Evolutionary conservation across 306 rosid genomes (phyloP).

Genomic region (Cucumis melo): DNA sequence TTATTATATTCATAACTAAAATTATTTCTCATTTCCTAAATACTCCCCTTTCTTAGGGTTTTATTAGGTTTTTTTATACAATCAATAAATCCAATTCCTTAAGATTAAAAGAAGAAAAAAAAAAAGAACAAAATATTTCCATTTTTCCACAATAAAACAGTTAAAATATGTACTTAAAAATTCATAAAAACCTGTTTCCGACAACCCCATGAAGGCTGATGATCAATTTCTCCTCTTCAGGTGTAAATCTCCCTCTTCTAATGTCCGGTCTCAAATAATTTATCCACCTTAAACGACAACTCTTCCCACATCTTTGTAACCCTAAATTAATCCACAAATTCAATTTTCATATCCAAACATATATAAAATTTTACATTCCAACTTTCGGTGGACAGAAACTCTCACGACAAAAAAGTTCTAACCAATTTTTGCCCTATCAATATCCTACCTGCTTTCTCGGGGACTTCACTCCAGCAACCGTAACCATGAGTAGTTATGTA

Average conservation of each 20-base stretch:
- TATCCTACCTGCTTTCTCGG: slow-evolving; percentile 74
- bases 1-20: neutral
- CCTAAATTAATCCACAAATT: slow-evolving; percentile 22
- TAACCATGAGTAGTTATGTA: slow-evolving; percentile 88
- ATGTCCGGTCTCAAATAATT: slow-evolving; percentile 97
- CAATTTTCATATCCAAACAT: neutral
- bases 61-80: neutral
- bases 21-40: neutral
- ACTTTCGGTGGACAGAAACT: too few relatives aligned
- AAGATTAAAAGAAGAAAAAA: too few relatives aligned
- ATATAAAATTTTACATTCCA: neutral
- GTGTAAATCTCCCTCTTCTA: slow-evolving; percentile 90
- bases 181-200: slow-evolving; percentile 61
- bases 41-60: neutral
- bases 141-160: neutral
- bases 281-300: slow-evolving; percentile 95
- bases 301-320: slow-evolving; percentile 95
- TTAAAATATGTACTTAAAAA: neutral
- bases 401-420: too few relatives aligned
- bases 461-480: slow-evolving; percentile 99
- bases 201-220: slow-evolving; percentile 93
- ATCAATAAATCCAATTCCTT: neutral
- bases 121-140: too few relatives aligned
- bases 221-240: slow-evolving; percentile 89
- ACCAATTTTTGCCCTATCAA: too few relatives aligned